These are phyloP conservation scores for Candida verbasci DNA, from an alignment of 805 yeast genomes.

Conservation along the genomic window DNA sequence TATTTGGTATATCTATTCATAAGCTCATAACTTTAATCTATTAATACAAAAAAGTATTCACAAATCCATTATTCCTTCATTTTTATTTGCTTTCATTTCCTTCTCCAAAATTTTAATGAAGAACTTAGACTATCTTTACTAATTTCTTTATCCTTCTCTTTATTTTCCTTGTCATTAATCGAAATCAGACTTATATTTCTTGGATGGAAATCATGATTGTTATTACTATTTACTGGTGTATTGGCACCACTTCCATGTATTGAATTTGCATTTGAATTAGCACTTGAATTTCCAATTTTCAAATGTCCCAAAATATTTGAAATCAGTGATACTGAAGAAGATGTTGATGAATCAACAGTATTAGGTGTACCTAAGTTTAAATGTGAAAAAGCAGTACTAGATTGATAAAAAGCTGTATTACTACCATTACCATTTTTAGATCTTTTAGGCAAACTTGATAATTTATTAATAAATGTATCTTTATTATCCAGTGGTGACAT, in stretches of 20 bases:
- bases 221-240: background rate
- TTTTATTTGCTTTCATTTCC: background rate
- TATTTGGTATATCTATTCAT: too few species aligned
- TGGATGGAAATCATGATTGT: background rate
- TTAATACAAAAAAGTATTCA: too few species aligned
- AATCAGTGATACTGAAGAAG: conserved; percentile 2
- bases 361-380: too few species aligned
- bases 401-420: background rate
- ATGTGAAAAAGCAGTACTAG: too few species aligned
- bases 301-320: conserved; percentile 8
- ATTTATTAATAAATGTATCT: background rate
- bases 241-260: background rate
- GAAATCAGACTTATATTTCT: conserved; percentile 1
- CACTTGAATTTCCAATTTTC: background rate
- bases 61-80: background rate
- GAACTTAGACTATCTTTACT: conserved; percentile 1
- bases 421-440: background rate
- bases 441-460: conserved; percentile 4
- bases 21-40: too few species aligned
- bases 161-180: background rate
- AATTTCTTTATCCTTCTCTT: background rate
- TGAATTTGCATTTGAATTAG: background rate
- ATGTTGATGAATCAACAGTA: background rate
- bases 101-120: conserved; percentile 7
- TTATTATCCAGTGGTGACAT: conserved; percentile 1